Conservation (phyloP, 345 rosid genomes). For the Eucalyptus regnans region DNA sequence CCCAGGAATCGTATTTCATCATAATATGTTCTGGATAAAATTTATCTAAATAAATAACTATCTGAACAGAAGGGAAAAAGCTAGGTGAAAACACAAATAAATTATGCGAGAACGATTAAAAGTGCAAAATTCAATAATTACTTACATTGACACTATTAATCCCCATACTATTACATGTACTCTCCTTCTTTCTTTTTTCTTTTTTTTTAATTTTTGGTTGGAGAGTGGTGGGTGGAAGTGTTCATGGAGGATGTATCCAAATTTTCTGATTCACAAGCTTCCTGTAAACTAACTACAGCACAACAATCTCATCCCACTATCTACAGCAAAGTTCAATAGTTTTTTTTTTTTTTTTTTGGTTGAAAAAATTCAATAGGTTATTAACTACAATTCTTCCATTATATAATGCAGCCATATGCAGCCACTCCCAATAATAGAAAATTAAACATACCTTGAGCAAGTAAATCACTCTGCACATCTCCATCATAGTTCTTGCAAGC, state of each 20-base stretch:
- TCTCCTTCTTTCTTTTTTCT: not conserved
- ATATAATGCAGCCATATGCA: not conserved
- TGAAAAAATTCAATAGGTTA: too few species aligned
- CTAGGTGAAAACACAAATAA: not conserved
- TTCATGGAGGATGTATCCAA: not conserved
- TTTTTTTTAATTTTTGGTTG: not conserved
- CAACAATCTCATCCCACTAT: not conserved
- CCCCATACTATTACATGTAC: not conserved
- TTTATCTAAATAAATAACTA: not conserved
- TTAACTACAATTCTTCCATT: too few species aligned
- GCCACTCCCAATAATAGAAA: not conserved
- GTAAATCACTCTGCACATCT: slow-evolving; percentile 97
- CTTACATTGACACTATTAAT: not conserved
- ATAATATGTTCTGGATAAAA: not conserved
- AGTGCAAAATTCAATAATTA: not conserved
- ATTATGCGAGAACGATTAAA: not conserved
- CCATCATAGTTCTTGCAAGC: slow-evolving; percentile 99
- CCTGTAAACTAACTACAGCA: not conserved
- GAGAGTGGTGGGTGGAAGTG: not conserved
- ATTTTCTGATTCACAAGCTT: not conserved
- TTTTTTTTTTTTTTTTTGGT: not conserved
- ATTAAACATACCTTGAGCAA: slow-evolving; percentile 70
- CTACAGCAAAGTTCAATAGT: not conserved
- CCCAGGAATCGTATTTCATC: not conserved
- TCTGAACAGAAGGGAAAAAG: not conserved